These are phyloP conservation scores for Paracorniculantispora psalliotae DNA, from an alignment of 2,329 filamentous ascomycete genomes.

Conservation along the genomic window DNA sequence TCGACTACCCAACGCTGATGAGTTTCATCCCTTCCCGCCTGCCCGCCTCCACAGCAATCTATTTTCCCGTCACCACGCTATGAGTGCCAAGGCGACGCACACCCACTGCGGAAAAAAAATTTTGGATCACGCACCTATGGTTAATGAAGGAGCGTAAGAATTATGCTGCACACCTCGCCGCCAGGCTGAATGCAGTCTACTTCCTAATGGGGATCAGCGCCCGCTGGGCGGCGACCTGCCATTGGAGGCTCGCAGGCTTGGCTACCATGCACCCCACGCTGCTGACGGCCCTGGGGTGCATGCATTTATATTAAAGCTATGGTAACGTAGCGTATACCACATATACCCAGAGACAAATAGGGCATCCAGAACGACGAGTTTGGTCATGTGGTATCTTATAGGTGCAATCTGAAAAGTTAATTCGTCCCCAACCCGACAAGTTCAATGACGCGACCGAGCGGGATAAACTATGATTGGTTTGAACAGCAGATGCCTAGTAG, in stretches of 20 bases:
- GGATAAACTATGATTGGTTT: neutral
- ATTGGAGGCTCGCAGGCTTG: neutral
- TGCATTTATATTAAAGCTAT: constrained; percentile 5
- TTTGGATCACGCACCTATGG: neutral
- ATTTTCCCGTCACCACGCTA: neutral
- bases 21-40: neutral
- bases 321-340: constrained; percentile 12
- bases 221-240: neutral
- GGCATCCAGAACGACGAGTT: neutral
- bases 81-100: neutral
- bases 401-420: too few species aligned
- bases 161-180: neutral
- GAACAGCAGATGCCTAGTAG: too few species aligned
- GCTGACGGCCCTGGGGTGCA: neutral
- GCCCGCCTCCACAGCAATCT: constrained; percentile 3
- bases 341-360: neutral
- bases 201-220: constrained; percentile 6
- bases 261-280: constrained; percentile 2
- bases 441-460: neutral
- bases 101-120: neutral
- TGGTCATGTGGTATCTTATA: neutral
- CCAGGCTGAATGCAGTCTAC: neutral
- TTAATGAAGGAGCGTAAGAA: neutral
- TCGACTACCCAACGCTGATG: neutral
- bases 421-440: neutral